Evolutionary conservation across 306 rosid species (phyloP).

Genomic region (Cucumis hystrix): DNA sequence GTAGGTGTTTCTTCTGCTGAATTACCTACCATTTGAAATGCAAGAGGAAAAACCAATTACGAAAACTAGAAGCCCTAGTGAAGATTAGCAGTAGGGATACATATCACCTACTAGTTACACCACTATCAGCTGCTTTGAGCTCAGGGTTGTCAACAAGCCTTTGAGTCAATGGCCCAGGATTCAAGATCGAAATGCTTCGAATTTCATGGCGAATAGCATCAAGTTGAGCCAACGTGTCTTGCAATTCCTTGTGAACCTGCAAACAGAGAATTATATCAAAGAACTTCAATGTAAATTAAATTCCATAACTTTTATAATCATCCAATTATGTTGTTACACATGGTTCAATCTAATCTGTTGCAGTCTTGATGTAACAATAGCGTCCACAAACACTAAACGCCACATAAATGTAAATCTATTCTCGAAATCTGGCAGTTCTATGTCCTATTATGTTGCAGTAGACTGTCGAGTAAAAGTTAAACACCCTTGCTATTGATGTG

Average conservation of each 20-base stretch:
- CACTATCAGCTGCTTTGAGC: neutral
- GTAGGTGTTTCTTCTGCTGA: neutral
- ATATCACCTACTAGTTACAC: slow-evolving; percentile 3
- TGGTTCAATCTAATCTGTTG: neutral
- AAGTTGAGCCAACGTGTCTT: slow-evolving; percentile 66
- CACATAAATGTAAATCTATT: neutral
- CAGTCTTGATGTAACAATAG: neutral
- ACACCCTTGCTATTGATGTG: neutral
- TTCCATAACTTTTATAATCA: neutral
- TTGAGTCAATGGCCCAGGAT: slow-evolving; percentile 60
- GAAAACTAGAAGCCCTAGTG: neutral
- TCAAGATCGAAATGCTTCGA: slow-evolving; percentile 45
- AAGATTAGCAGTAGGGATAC: neutral
- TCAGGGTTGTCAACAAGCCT: slow-evolving; percentile 38
- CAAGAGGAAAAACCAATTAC: neutral
- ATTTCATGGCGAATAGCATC: slow-evolving; percentile 83
- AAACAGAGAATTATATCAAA: neutral
- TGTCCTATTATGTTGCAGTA: neutral
- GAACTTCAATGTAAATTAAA: neutral
- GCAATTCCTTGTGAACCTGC: slow-evolving; percentile 83
- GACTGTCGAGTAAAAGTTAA: neutral
- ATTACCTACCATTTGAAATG: neutral
- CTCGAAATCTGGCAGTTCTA: neutral
- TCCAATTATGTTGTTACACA: neutral
- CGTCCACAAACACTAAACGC: neutral